Conservation (phyloP, 228 moss, liverwort and hornwort genomes). For the Sphagnum fallax region DNA sequence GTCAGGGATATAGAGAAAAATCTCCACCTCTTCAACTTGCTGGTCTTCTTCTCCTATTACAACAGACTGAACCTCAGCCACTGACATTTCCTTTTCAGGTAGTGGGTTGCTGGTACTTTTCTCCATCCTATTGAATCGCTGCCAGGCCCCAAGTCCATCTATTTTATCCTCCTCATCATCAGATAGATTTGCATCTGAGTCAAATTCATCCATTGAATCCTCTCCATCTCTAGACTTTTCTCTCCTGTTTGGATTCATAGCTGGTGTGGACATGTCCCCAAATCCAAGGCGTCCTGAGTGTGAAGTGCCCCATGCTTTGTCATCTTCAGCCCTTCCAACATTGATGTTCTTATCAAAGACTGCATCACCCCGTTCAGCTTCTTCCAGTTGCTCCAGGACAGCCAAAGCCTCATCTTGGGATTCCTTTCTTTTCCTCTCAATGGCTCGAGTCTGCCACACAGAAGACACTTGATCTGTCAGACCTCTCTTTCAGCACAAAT, state of each 20-base stretch:
- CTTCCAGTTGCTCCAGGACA: conserved; percentile 73
- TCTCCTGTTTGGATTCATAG: conserved; percentile 14
- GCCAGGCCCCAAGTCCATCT: conserved; percentile 10
- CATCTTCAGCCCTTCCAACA: conserved; percentile 17
- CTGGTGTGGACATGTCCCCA: conserved; percentile 43
- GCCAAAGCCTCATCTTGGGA: conserved; percentile 70
- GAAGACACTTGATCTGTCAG: neutral
- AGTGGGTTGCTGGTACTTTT: conserved; percentile 30
- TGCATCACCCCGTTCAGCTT: conserved; percentile 64
- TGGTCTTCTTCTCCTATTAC: neutral
- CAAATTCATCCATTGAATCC: conserved; percentile 21
- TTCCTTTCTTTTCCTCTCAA: conserved; percentile 78
- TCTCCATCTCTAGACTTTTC: conserved; percentile 10
- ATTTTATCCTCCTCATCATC: conserved; percentile 48
- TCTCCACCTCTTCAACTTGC: conserved; percentile 15
- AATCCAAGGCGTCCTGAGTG: conserved; percentile 65
- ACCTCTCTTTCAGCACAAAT: neutral
- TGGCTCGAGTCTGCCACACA: conserved; percentile 64
- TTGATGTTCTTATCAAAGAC: conserved; percentile 22
- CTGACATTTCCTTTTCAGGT: conserved; percentile 14
- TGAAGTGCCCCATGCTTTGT: conserved; percentile 26
- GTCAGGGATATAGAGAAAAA: too few relatives aligned
- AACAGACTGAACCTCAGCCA: neutral
- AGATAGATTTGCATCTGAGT: conserved; percentile 41
- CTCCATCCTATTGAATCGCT: conserved; percentile 11